Conservation (phyloP, 768 basidiomycete species). For the Pilatotrama ljubarskyi region DNA sequence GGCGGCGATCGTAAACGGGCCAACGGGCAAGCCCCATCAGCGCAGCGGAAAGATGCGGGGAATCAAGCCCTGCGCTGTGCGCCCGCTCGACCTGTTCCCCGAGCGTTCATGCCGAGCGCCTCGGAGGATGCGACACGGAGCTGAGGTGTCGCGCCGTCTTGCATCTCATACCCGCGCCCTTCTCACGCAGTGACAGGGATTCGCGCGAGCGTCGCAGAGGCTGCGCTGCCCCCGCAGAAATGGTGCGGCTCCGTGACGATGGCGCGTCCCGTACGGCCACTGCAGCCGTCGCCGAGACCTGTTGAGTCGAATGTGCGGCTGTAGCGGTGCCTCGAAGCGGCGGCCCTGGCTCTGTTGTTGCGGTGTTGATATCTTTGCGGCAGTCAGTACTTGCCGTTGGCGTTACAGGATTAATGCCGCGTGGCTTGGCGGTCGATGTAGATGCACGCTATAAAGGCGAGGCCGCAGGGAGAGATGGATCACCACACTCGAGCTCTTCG, state of each 20-base stretch:
- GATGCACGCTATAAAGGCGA: neutral
- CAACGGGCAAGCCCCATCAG: neutral
- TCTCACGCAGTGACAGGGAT: neutral
- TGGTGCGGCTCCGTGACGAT: no score
- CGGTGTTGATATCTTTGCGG: no score
- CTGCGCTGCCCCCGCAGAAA: neutral
- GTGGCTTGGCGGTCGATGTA: neutral
- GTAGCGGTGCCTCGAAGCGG: no score
- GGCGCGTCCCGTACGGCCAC: no score
- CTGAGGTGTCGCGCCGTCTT: neutral
- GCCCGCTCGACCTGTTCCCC: neutral
- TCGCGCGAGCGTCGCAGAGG: conserved; percentile 2
- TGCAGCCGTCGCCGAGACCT: no score
- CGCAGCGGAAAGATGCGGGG: neutral
- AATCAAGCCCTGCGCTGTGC: neutral
- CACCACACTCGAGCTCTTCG: neutral
- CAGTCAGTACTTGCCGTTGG: neutral
- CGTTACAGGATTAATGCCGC: neutral
- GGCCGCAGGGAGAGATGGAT: neutral
- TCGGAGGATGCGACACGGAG: neutral
- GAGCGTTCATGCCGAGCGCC: neutral
- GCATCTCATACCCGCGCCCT: no score
- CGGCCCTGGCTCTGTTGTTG: no score
- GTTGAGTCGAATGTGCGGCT: no score
- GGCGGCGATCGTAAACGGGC: neutral